Evolutionary conservation across 139 green algal genomes (phyloP), one percentile per base, ranked within the genome.

Genomic region (Spirogloea muscicola): DNA sequence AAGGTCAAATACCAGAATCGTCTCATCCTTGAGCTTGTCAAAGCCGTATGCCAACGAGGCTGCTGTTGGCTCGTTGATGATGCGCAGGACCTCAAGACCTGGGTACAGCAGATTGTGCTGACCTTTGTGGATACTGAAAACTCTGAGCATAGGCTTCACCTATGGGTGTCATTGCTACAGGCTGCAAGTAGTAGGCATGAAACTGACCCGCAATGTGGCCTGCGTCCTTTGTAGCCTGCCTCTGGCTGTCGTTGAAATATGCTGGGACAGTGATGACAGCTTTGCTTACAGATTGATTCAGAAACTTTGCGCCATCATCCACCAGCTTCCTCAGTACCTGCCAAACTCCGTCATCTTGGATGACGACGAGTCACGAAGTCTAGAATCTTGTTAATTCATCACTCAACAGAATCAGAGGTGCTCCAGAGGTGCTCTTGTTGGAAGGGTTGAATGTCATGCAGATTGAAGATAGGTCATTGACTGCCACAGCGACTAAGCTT

Each of bases 221-320:
- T 31, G 93, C 93, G 66, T 98, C 93, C 88, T 96, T 97, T 69
- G 91, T 96, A 33, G 91, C 91, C 86, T 96, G 93, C 44, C 93
- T 86, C 87, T 98, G 93, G 25, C 84, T 90, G 77, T 96, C 93
- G 65, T 98, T 98, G 89, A 98, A 98, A 85, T 98, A 98, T 38
- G 93, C 92, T 29, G 93, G 93, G 49, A 97, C 93, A 1, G 92
- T 98, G 70, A 98, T 79, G 13, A 98, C 93, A 6, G 92, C 93
- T 72, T 93, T 87, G 83, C 93, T 96, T 33, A 96, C 87, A 39
- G 88, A 77, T 75, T 90, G 82, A n/a, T n/a, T n/a, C 3, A 86
- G 63, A 70, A 85, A 93, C 10, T 84, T 78, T 80, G 91, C 83
- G 0, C 93, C 93, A 21, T 85, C 92, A 77, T 97, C 92, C 85